These are phyloP conservation scores for Solanum tacnaense DNA, from an alignment of 257 asterid genomes.

Conservation along the genomic window DNA sequence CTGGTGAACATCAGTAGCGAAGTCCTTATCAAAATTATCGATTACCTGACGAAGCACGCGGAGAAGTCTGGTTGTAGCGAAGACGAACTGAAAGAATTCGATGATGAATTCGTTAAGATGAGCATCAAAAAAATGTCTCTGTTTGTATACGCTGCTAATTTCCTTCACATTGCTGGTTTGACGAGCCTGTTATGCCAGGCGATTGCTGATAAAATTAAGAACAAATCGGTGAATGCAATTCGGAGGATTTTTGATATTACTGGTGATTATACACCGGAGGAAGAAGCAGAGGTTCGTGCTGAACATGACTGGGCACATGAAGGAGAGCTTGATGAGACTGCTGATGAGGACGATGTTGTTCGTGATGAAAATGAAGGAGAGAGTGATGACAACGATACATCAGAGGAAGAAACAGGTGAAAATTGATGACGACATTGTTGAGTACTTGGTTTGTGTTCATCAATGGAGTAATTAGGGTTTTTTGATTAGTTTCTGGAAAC, in stretches of 20 bases:
- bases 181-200: not conserved
- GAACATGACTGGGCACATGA: slow-evolving; percentile 6
- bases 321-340: not conserved
- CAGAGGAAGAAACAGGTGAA: not conserved
- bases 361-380: not conserved
- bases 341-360: not conserved
- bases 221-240: not conserved
- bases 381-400: not conserved
- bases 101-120: not conserved
- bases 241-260: not conserved
- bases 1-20: not conserved
- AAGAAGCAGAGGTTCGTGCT: not conserved
- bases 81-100: not conserved
- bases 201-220: not conserved
- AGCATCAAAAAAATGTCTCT: not conserved
- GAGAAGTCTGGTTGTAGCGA: not conserved
- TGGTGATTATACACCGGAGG: slow-evolving; percentile 3
- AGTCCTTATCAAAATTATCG: not conserved
- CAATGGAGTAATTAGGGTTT: not conserved
- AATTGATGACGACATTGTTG: not conserved
- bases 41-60: not conserved
- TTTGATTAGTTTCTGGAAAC: not conserved
- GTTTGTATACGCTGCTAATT: slow-evolving; percentile 1
- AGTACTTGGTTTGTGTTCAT: not conserved
- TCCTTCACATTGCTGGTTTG: not conserved